Conservation (phyloP, 768 basidiomycete species). For the Tulasnella sp. region DNA sequence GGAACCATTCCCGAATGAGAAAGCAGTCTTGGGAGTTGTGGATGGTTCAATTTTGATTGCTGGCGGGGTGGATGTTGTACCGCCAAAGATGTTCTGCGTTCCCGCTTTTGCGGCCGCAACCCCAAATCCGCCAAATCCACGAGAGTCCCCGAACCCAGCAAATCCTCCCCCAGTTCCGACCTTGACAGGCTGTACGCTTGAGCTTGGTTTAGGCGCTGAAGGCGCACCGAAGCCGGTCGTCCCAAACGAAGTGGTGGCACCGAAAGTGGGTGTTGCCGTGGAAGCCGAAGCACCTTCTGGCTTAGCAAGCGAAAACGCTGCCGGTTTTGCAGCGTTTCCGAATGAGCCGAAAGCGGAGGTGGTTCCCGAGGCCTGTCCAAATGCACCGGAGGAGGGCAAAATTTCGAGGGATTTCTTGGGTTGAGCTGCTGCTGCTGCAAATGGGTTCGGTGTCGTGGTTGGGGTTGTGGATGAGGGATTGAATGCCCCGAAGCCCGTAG, state of each 20-base stretch:
- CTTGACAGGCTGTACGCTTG: slow-evolving; percentile 19
- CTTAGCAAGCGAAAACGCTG: neutral
- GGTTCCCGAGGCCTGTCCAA: slow-evolving; percentile 13
- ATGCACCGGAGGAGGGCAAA: slow-evolving; percentile 28
- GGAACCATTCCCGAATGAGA: neutral
- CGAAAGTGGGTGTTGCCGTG: slow-evolving; percentile 6
- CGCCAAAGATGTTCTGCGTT: slow-evolving; percentile 9
- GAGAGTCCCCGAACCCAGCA: slow-evolving; percentile 3
- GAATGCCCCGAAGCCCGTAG: slow-evolving; percentile 24
- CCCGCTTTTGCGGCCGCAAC: slow-evolving; percentile 12
- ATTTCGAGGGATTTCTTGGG: slow-evolving; percentile 17
- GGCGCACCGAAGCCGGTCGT: slow-evolving; percentile 20
- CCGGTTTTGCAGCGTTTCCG: neutral
- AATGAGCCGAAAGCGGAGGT: neutral
- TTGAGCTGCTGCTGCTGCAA: neutral
- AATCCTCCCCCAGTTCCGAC: slow-evolving; percentile 8
- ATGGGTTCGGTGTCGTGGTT: slow-evolving; percentile 6
- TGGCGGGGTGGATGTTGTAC: neutral
- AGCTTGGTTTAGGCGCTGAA: slow-evolving; percentile 18
- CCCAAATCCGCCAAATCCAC: slow-evolving; percentile 12
- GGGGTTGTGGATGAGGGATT: slow-evolving; percentile 17
- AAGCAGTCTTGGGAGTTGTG: neutral
- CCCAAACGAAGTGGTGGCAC: slow-evolving; percentile 9
- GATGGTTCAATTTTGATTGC: neutral
- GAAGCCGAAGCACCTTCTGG: neutral